phyloP scores from a whole-genome alignment of 371 early-diverging fungal species.

The Mortierella sp. region DNA sequence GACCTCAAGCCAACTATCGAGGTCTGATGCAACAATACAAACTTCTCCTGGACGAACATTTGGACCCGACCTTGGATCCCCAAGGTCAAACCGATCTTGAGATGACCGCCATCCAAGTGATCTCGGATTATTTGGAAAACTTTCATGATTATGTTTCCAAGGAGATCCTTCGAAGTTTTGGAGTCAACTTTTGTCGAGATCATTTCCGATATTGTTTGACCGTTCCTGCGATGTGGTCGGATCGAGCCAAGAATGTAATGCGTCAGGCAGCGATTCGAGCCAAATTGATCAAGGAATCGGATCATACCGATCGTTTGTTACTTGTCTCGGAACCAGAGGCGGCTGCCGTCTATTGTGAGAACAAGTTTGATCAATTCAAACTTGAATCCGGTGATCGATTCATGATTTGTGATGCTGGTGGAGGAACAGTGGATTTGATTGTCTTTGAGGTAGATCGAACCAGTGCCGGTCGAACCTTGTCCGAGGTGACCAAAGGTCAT shows the following conservation, averaged over 20 bases:
- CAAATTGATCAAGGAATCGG: slow-evolving; percentile 35
- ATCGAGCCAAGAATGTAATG: slow-evolving; percentile 55
- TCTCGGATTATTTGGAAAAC: slow-evolving; percentile 50
- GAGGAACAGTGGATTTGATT: slow-evolving; percentile 72
- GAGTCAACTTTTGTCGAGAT: slow-evolving; percentile 36
- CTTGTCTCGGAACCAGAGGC: too few relatives aligned
- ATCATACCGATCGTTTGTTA: slow-evolving; percentile 53
- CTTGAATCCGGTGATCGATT: slow-evolving; percentile 59
- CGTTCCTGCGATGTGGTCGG: slow-evolving; percentile 58
- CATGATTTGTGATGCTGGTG: slow-evolving; percentile 75
- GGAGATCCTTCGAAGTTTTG: slow-evolving; percentile 46
- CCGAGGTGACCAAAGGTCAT: slow-evolving; percentile 46
- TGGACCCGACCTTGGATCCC: slow-evolving; percentile 40
- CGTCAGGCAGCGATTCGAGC: slow-evolving; percentile 55
- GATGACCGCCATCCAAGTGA: slow-evolving; percentile 50
- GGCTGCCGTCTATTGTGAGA: slow-evolving; percentile 57
- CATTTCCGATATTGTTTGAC: slow-evolving; percentile 56
- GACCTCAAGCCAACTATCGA: slow-evolving; percentile 27
- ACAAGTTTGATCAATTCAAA: slow-evolving; percentile 58
- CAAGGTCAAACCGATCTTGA: slow-evolving; percentile 29
- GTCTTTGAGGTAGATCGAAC: slow-evolving; percentile 41
- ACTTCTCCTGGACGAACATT: slow-evolving; percentile 58
- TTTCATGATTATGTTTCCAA: slow-evolving; percentile 51
- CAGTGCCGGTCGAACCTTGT: slow-evolving; percentile 53
- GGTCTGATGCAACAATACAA: slow-evolving; percentile 55